Evolutionary conservation across 2,329 filamentous ascomycete species (phyloP), one percentile per base, ranked within the genome.

Genomic region (Plenodomus lindquistii): DNA sequence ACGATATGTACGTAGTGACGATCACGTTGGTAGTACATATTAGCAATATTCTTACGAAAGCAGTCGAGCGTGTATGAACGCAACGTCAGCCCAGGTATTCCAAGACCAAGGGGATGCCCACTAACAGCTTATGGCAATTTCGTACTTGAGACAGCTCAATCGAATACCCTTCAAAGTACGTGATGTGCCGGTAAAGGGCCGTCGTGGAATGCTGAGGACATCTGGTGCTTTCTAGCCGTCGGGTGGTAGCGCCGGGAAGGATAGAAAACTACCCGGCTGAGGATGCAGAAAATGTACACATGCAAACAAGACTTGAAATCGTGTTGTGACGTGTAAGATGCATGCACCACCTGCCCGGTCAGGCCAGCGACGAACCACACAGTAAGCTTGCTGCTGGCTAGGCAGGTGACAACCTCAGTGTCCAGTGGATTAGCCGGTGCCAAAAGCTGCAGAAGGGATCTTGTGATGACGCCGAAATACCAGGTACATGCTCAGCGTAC

Each of bases 301-400:
- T 24, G 22, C 22, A 24, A 24, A 24, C 5, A 10, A 24, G 22
- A 24, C 22, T 24, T 31, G 27, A 31, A 31, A 7, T 40, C 17
- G 48, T 55, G 52, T 52, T 45, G 52, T 46, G n/a, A n/a, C n/a
- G 45, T 39, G 48, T 46, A 44, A 51, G 29, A 37, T 51, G 17
- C 19, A 20, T 29, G 49, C 50, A 47, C 46, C 18, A 50, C 49
- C 38, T 52, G 18, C 46, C 52, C 20, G 21, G 43, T 48, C 37
- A 37, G 42, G 43, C 41, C 44, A 21, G 41, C 35, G 11, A 53
- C 40, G 17, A 49, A 42, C 44, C 16, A 42, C 37, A 13, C 27
- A 31, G 22, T 31, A 15, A 13, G 11, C 15, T 11, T 4, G 4
- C 6, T 31, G 15, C 6, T 31, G 6, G 27, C 27, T 31, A 31